Base-by-base conservation (phyloP, 352 stramenopile genomes). In the Phytophthora cajani region DNA sequence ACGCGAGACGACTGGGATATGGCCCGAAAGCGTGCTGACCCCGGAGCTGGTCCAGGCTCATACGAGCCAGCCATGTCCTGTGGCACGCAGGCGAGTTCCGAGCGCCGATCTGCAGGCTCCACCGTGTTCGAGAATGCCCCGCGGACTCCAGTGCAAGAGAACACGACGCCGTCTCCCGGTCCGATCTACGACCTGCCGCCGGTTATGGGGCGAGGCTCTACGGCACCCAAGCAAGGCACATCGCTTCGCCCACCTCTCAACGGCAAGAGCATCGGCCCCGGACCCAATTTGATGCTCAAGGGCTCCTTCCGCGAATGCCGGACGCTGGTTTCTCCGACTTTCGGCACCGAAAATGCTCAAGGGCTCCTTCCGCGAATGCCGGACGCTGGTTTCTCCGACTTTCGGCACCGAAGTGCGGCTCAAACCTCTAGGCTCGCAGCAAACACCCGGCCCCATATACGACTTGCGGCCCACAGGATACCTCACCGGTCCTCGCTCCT, bases 1-100 rank as follows among this genome's bases (percentile, higher is more conserved):
- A 94, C 88, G 21, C 77, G 86, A 5, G 88, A 93, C 6, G 85
- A 95, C 61, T 94, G 88, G 88, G 88, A 95, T 54, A n/a, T 76
- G 40, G 77, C 67, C 30, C 81, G 84, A 50, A 92, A 92, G 69
- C 74, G 70, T 21, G 63, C 71, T 19, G 84, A 93, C 52, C 77
- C 87, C n/a, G 84, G 84, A 19, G 77, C 82, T 32, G 85, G 87
- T 12, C 85, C 87, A 23, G 87, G 87, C 0, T 91, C 88, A 16
- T 95, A 95, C 58, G 76, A 91, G 38, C 65, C 84, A 2, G 51
- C 82, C 0, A 70, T 49, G 40, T 90, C 88, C 3, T 95, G 83
- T 23, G 82, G 81, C 9, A 78, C 64, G n/a, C 88, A 95, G 63
- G 64, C 76, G 11, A 91, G 64, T 44, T 93, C 88, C 0, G 52